phyloP scores from a whole-genome alignment of 2,329 filamentous ascomycete genomes.

The Coniochaeta sp. region DNA sequence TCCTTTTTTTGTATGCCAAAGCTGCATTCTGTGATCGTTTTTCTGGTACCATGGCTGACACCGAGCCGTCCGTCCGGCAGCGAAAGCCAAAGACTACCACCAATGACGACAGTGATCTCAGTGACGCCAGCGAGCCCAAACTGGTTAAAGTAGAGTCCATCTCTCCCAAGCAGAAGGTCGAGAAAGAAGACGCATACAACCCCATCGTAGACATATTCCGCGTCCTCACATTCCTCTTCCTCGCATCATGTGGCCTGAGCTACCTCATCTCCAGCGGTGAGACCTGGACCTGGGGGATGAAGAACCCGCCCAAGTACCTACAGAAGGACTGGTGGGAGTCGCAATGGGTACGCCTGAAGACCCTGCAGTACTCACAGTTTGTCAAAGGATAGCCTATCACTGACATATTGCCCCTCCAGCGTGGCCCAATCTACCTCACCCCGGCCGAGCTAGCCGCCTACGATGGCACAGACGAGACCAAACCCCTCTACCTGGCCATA shows the following conservation, averaged over 20 bases:
- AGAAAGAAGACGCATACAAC: constrained; percentile 55
- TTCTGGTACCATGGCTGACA: constrained; percentile 9
- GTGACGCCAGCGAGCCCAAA: constrained; percentile 7
- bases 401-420: constrained; percentile 30
- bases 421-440: constrained; percentile 61
- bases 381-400: too few species aligned
- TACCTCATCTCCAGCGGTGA: constrained; percentile 69
- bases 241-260: constrained; percentile 62
- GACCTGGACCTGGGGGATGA: constrained; percentile 59
- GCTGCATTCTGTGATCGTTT: neutral
- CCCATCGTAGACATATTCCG: constrained; percentile 60
- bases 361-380: neutral
- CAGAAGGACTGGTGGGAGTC: constrained; percentile 48
- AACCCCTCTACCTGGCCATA: constrained; percentile 85
- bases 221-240: constrained; percentile 56
- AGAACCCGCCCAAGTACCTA: constrained; percentile 56
- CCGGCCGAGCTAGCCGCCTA: constrained; percentile 64
- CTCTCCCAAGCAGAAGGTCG: constrained; percentile 22
- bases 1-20: neutral
- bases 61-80: constrained; percentile 12
- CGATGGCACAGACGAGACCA: constrained; percentile 66
- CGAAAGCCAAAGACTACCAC: constrained; percentile 15
- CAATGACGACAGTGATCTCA: neutral
- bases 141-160: constrained; percentile 11
- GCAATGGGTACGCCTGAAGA: constrained; percentile 45